Evolutionary conservation across 106 monocot genomes (phyloP).

Genomic region (Agapanthus africanus): DNA sequence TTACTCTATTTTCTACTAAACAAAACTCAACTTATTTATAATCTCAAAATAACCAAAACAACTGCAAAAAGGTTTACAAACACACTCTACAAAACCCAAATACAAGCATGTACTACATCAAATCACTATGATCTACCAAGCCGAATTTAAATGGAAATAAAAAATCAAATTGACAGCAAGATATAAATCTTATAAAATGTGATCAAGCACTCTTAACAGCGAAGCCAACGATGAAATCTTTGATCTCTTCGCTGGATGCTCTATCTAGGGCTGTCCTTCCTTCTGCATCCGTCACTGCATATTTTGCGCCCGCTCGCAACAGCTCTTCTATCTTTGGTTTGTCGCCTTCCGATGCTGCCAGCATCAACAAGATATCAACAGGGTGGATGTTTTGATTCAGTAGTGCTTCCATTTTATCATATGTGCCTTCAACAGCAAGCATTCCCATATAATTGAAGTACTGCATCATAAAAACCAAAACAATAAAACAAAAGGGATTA

Average conservation of each 20-base stretch:
- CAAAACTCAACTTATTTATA: no score
- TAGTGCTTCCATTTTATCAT: constrained; percentile 39
- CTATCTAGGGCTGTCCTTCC: constrained; percentile 11
- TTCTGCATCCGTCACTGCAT: neutral
- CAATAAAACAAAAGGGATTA: neutral
- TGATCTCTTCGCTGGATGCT: constrained; percentile 3
- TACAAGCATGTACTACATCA: neutral
- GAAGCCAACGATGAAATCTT: neutral
- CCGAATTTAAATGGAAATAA: neutral
- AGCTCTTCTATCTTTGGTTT: constrained; percentile 75
- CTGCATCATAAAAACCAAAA: constrained; percentile 22
- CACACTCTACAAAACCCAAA: neutral
- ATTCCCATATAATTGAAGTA: constrained; percentile 84
- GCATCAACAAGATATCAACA: constrained; percentile 72
- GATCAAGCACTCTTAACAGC: neutral
- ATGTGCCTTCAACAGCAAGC: constrained; percentile 25
- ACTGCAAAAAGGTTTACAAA: neutral
- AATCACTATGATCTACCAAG: no score
- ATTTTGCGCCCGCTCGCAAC: neutral
- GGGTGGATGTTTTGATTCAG: constrained; percentile 69
- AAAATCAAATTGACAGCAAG: neutral
- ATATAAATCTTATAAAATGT: neutral
- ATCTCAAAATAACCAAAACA: neutral
- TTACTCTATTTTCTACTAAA: no score
- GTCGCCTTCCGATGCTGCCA: constrained; percentile 81